phyloP scores from a whole-genome alignment of 768 basidiomycete genomes.

The Stropharia rugosoannulata region DNA sequence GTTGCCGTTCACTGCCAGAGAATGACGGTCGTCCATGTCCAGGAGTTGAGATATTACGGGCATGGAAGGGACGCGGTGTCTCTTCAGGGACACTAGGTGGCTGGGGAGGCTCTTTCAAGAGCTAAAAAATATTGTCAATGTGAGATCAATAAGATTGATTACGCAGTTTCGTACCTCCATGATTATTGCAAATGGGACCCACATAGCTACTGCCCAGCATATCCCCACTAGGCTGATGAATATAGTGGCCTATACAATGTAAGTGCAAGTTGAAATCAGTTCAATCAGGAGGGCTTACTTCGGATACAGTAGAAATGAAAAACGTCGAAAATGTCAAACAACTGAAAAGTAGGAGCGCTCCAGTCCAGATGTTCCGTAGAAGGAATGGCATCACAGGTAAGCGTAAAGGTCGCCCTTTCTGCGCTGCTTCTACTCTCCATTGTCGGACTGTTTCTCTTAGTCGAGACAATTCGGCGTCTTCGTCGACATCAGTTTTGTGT shows the following conservation, averaged over 20 bases:
- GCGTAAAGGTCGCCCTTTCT: conserved; percentile 68
- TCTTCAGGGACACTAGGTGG: conserved; percentile 22
- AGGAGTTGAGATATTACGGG: conserved; percentile 54
- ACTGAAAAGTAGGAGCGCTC: conserved; percentile 79
- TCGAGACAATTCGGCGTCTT: conserved; percentile 70
- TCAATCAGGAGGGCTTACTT: conserved; percentile 36
- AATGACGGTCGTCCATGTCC: conserved; percentile 24
- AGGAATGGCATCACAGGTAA: conserved; percentile 91
- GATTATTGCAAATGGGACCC: conserved; percentile 96
- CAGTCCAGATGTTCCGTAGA: conserved; percentile 92
- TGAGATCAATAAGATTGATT: not conserved
- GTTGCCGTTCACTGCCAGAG: conserved; percentile 46
- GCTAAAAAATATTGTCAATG: conserved; percentile 35
- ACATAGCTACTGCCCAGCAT: conserved; percentile 97
- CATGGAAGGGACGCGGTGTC: conserved; percentile 44
- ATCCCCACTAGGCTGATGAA: conserved; percentile 87
- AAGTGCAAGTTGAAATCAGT: not conserved
- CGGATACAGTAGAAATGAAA: conserved; percentile 77
- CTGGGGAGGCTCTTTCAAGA: conserved; percentile 70
- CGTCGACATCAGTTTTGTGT: conserved; percentile 68
- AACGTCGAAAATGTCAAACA: conserved; percentile 81
- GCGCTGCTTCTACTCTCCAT: conserved; percentile 85
- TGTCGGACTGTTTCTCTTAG: conserved; percentile 69
- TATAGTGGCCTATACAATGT: conserved; percentile 59
- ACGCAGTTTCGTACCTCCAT: conserved; percentile 70